Evolutionary conservation across 2,329 filamentous ascomycete species (phyloP), one percentile per base, ranked within the genome.

Genomic region (Xylaria sp.): DNA sequence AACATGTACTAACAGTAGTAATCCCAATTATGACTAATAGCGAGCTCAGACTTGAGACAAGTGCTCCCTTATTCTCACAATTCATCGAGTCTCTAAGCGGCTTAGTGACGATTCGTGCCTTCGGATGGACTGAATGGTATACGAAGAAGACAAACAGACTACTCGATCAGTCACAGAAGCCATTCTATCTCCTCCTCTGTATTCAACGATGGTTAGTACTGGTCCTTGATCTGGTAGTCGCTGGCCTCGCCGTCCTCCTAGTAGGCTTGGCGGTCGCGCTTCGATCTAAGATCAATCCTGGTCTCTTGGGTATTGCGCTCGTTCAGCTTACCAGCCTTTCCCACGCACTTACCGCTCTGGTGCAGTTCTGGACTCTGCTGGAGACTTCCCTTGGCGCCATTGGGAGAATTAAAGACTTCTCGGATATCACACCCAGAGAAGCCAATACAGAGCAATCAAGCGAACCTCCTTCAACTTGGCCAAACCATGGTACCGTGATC

Each of bases 71-170:
- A 20, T 50, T 39, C 70, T 79, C 81, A 1, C 80, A 84, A 41
- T 84, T 84, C 67, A 74, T 78, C 25, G 83, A 85, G 63, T 81
- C 81, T 4, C 68, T 84, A 0, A 74, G 76, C 28, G 83, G 83
- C 0, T 65, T 85, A 2, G 70, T 78, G 0, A 84, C 82, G 1
- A 82, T 86, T 55, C 81, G 83, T 10, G 80, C 83, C 1, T 84
- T 83, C 62, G 77, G 78, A 5, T 84, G 82, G 83, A 56, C 67
- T 25, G n/a, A 28, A 23, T 41, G 4, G 23, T 67, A 64, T 9
- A 52, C 45, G 5, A 43, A 64, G 6, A 45, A 52, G 20, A 68
- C 60, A 9, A 60, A 41, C 34, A 57, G 63, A 18, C 70, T 79
- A 2, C 53, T 80, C 10, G 73, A 79, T 48, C 55, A 62, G 4